phyloP scores from a whole-genome alignment of 1,284 basidiomycete species.

The Fomitopsis betulina region DNA sequence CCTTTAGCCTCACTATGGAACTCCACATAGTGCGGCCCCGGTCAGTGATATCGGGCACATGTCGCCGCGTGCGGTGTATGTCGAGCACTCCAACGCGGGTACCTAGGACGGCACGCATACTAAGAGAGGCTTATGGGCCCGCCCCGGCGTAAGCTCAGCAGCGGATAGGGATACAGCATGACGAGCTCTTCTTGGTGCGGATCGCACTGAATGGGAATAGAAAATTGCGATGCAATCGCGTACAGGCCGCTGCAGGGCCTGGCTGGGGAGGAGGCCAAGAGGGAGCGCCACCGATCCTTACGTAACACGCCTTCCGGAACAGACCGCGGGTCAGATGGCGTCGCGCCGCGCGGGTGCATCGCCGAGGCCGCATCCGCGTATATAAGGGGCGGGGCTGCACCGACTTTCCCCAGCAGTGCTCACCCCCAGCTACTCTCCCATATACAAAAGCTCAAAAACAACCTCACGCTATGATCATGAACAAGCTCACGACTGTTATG shows the following conservation, averaged over 20 bases:
- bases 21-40: too few species aligned
- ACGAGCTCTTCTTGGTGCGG: neutral
- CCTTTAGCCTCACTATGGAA: neutral
- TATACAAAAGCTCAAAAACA: neutral
- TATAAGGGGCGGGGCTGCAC: neutral
- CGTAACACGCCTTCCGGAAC: neutral
- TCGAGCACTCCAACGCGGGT: neutral
- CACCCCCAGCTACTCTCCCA: neutral
- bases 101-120: neutral
- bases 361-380: neutral
- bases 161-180: neutral
- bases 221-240: neutral
- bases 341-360: neutral
- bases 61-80: neutral
- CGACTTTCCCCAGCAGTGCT: slow-evolving; percentile 3
- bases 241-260: neutral
- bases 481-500: slow-evolving; percentile 20
- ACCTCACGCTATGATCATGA: slow-evolving; percentile 18
- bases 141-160: neutral
- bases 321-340: neutral
- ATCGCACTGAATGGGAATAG: neutral
- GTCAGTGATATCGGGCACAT: neutral
- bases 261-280: neutral
- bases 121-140: too few species aligned
- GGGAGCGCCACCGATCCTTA: neutral